Conservation (phyloP, 2,329 filamentous ascomycete genomes). For the Trichophyton equinum region DNA sequence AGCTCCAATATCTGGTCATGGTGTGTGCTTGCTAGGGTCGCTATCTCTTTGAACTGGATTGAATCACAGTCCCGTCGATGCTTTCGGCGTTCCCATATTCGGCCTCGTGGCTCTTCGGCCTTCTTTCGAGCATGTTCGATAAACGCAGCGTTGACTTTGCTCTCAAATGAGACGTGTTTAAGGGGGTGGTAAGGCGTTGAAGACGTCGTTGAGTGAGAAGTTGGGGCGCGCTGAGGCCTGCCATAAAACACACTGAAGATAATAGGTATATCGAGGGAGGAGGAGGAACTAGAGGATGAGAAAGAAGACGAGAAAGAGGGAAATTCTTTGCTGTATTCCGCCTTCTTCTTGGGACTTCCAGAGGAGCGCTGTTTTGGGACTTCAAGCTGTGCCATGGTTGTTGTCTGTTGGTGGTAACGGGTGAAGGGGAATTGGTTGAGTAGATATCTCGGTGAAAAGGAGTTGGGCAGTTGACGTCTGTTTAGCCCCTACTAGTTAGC, state of each 20-base stretch:
- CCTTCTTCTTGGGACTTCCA: background rate
- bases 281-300: background rate
- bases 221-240: slow-evolving; percentile 3
- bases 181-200: background rate
- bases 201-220: background rate
- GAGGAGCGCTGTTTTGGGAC: background rate
- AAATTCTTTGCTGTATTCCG: background rate
- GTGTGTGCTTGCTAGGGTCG: slow-evolving; percentile 7
- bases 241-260: slow-evolving; percentile 13
- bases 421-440: background rate
- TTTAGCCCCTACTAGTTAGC: background rate
- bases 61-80: background rate
- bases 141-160: slow-evolving; percentile 3
- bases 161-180: slow-evolving; percentile 9
- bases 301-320: background rate
- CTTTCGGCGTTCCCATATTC: slow-evolving; percentile 2
- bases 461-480: background rate
- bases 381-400: background rate
- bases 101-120: slow-evolving; percentile 2
- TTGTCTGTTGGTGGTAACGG: background rate
- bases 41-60: slow-evolving; percentile 9
- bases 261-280: slow-evolving; percentile 5
- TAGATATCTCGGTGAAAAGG: background rate
- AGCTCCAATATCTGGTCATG: slow-evolving; percentile 9
- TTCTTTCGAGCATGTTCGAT: slow-evolving; percentile 5